Base-by-base conservation (phyloP, 1,284 basidiomycete genomes). In the Cutaneotrichosporon dermatis region DNA sequence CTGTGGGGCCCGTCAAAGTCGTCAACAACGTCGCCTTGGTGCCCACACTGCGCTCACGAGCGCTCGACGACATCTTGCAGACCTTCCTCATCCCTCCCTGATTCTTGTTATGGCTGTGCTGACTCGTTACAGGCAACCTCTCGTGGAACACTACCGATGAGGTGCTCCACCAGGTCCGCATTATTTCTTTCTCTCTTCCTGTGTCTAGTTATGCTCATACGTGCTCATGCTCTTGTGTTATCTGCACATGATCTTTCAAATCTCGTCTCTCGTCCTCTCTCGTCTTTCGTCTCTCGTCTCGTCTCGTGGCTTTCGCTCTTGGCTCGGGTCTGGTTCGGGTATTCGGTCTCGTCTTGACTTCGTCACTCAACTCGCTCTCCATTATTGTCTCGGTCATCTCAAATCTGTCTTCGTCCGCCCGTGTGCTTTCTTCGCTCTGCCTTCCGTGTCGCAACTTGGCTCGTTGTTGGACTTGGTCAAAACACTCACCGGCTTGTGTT, bases 131-230 rank as follows among this genome's bases (percentile, higher is more conserved):
- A 79, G 77, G 79, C 65, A 79, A 80, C 69, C 73, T 79, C 60
- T 79, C 77, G 61, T 80, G 91, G 91, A 91, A 90, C 85, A 92
- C 91, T 79, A 92, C 86, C 76, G 91, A 93, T 85, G 90, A 92
- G 58, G 85, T 85, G 64, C 84, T 94, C 72, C 85, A 86, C 79
- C 80, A 85, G 83, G 90, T 92, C 69, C 75, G 79, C 76, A 75
- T 76, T 69, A 67, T 70, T 70, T 69, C 62, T 74, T 66, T 65
- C 65, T 62, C 3, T 88, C 16, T 42, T 16, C 12, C 50, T 3
- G 74, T 73, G 88, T 88, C 73, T 86, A 75, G 88, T 90, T 83
- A 87, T 90, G 82, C 83, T 88, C 84, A 79, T 80, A 54, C 50
- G 50, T 51, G 50, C 62, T 64, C 36, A 51, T 53, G 15, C 13